Evolutionary conservation across 495 filamentous ascomycete genomes (phyloP), one percentile per base, ranked within the genome.

Genomic region (Clohesyomyces aquaticus): DNA sequence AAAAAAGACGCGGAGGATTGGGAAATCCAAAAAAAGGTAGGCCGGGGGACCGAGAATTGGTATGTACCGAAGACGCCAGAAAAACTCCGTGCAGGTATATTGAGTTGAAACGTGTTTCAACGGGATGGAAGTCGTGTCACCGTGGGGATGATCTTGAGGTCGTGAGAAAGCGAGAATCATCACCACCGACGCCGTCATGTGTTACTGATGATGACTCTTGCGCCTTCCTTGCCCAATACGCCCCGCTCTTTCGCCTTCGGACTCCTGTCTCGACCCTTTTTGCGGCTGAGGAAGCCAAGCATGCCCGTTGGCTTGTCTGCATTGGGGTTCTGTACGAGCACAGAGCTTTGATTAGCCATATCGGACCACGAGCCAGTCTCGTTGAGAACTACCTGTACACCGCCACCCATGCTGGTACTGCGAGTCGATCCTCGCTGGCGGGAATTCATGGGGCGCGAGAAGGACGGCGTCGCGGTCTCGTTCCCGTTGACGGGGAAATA

Each of bases 181-280:
- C 32, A 38, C 14, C 32, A 38, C 32, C 32, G 14, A 6, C 32
- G 32, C 32, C 32, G 6, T 67, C 52, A 72, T 14, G 66, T 65
- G 52, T 66, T 69, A 55, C 63, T 67, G 54, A 91, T 82, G 38
- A 91, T 79, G 27, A 91, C 87, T 69, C 94, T 82, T 19, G 94
- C 92, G 6, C 94, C 94, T 72, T 98, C 94, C 71, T 96, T 96
- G 55, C 94, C 95, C 63, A 98, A 73, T 48, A 98, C 93, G 51
- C 94, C 94, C 18, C 90, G 81, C 73, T 98, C 94, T 73, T 91
- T 91, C 45, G 93, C 93, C 76, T 96, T 96, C 9, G 94, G 94
- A 72, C 93, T 96, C 71, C 89, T 84, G 50, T 91, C 91, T 42
- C 94, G 82, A 4, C 92, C 92, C 80, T 90, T 96, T 79, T 94